Evolutionary conservation across 1,284 basidiomycete genomes (phyloP), one percentile per base, ranked within the genome.

Genomic region (Ustilago nuda): DNA sequence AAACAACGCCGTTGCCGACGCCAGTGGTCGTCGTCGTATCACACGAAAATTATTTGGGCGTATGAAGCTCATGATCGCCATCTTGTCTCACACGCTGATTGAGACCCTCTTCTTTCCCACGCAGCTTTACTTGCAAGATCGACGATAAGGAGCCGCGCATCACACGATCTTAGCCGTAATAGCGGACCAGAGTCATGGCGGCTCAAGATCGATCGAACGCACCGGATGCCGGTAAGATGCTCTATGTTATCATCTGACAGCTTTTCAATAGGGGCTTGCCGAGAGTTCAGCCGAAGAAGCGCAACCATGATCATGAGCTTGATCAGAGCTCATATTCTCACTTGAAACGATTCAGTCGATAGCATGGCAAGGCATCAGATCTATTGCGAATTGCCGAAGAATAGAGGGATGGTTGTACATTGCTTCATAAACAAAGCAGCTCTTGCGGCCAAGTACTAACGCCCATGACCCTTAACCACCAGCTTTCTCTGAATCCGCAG

Each of bases 401-500:
- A 8, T 50, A 50, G 30, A 30, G 27, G 48, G 48, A 50, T 2
- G 19, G 8, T 39, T 48, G 45, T 48, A 1, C n/a, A 48, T 23
- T 9, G 9, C 15, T 39, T 17, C 11, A 39, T 9, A 3, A 39
- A 39, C 15, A 9, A 39, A 11, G 37, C 37, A 11, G 23, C 55
- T 17, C 15, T 13, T 41, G 23, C 15, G 17, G 30, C 32, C 55
- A 30, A 35, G 23, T 41, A 30, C 63, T 51, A 70, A 2, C 61
- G 45, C 4, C 67, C 67, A 35, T 58, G 43, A 2, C 70, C 66
- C 33, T 55, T 60, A 6, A 77, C 66, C 0, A 72, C 75, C 6
- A 77, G 43, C 55, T 55, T 45, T 53, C 56, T 46, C 61, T 76
- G 78, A 41, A 80, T 45, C 39, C 76, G 59, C 5, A 68, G 45